A percentile compares a stretch with the other conserved stretches of the same genome.
phyloP scores from a whole-genome alignment of 139 green algal genomes.

The Picochlorum sp. region DNA sequence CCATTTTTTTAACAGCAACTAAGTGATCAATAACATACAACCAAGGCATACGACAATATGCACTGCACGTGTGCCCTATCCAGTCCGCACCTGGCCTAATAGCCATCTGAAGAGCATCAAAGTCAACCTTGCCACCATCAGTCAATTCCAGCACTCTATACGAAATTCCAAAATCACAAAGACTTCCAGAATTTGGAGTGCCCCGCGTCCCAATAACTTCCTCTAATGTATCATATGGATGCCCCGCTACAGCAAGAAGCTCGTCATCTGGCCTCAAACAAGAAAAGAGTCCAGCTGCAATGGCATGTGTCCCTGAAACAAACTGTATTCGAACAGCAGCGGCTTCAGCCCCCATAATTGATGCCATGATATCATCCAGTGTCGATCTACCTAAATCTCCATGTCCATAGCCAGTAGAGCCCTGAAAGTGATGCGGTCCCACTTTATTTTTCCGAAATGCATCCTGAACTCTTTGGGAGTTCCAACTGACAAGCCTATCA shows the following conservation, averaged over 20 bases:
- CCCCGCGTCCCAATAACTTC: conserved; percentile 88
- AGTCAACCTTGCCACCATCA: conserved; percentile 50
- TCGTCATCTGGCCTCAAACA: conserved; percentile 80
- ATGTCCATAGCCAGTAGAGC: conserved; percentile 88
- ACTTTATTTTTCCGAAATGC: conserved; percentile 49
- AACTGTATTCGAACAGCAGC: conserved; percentile 79
- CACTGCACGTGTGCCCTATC: no score
- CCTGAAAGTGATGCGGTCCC: conserved; percentile 80
- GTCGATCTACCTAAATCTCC: conserved; percentile 75
- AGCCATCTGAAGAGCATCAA: conserved; percentile 43
- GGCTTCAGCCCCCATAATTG: conserved; percentile 79
- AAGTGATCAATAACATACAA: background rate
- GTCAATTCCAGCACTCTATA: conserved; percentile 67
- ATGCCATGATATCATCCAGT: conserved; percentile 74
- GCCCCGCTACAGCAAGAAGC: conserved; percentile 75
- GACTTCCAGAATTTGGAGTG: conserved; percentile 50
- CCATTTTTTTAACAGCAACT: no score
- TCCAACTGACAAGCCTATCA: conserved; percentile 55
- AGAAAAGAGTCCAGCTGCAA: conserved; percentile 70
- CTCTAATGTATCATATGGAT: conserved; percentile 93
- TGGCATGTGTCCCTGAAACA: conserved; percentile 88
- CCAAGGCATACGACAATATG: no score
- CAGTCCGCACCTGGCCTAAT: no score
- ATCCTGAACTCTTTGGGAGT: conserved; percentile 53
- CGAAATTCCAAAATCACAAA: conserved; percentile 74